Conservation (phyloP, 2,329 filamentous ascomycete species). For the Trichoderma simmonsii region DNA sequence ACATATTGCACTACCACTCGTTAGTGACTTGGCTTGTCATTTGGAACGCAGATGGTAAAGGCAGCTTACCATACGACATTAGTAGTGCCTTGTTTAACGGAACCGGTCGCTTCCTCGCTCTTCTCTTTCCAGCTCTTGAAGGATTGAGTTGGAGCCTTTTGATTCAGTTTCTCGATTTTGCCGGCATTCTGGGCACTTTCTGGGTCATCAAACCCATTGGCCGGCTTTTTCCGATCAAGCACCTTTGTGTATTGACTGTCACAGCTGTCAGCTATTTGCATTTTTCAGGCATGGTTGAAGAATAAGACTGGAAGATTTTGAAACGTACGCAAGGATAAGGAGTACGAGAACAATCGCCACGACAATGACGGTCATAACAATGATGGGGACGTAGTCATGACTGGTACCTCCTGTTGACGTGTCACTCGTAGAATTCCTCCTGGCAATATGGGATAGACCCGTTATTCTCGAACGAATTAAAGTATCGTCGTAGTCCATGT, state of each 20-base stretch:
- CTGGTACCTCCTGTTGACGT: background rate
- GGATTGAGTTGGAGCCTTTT: background rate
- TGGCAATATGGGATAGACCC: background rate
- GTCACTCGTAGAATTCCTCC: background rate
- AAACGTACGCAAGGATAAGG: background rate
- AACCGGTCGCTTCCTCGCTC: background rate
- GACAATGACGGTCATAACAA: background rate
- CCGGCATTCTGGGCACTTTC: background rate
- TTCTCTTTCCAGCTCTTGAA: conserved; percentile 10
- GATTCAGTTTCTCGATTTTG: background rate
- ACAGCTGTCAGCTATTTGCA: background rate
- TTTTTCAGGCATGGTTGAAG: too few relatives aligned
- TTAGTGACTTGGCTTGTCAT: background rate
- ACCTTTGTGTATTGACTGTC: background rate
- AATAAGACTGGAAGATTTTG: too few relatives aligned
- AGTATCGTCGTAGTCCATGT: background rate
- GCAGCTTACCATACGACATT: background rate
- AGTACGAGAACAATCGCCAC: background rate
- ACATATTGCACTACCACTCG: conserved; percentile 21
- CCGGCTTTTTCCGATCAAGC: background rate
- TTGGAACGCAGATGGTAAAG: background rate
- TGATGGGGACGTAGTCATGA: background rate
- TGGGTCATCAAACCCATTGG: background rate
- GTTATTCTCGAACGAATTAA: background rate
- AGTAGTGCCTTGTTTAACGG: background rate